Evolutionary conservation across 768 basidiomycete genomes (phyloP), one percentile per base, ranked within the genome.

Genomic region (Floccularia luteovirens): DNA sequence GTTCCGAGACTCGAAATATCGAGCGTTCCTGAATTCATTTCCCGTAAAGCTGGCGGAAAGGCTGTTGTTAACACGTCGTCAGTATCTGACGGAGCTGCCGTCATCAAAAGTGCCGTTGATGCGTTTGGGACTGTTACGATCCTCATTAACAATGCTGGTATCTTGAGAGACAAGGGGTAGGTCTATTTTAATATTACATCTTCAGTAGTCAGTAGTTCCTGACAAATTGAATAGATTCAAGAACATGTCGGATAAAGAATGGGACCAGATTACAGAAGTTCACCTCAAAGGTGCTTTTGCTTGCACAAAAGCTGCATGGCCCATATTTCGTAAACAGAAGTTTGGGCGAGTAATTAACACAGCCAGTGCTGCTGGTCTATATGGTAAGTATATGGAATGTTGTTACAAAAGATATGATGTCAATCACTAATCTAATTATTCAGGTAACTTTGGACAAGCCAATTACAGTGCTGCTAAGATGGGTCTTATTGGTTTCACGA

Each of bases 391-490:
- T 13, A 27, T 30, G 20, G 16, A 22, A 22, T 16, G 20, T 41
- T 20, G 31, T 10, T 17, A 19, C 32, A 14, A 17, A 8, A 34
- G 7, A 12, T 34, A 28, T 28, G 14, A 28, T 28, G 31, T 28
- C 21, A 17, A 8, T 11, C 17, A 30, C 6, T 37, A 19, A 4
- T 30, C 10, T 30, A 27, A 30, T 34, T 24, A 12, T 22, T 8
- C 45, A 89, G 86, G 91, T 5, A 97, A 94, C 67, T 88, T 94
- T 56, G 96, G 96, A 7, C 93, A 97, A 62, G 82, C 91, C 10
- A 99, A 98, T 60, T 99, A 98, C 61, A 92, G 91, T 34, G 90
- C 94, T 2, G 94, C 93, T 1, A 98, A 99, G 73, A 93, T 96
- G 90, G 91, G 83, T 48, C 75, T 99, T 24, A 72, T 97, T 37